Percentiles rank a stretch among this genome's conserved stretches.
phyloP scores from a whole-genome alignment of 2,329 filamentous ascomycete genomes.

The Fusarium redolens region DNA sequence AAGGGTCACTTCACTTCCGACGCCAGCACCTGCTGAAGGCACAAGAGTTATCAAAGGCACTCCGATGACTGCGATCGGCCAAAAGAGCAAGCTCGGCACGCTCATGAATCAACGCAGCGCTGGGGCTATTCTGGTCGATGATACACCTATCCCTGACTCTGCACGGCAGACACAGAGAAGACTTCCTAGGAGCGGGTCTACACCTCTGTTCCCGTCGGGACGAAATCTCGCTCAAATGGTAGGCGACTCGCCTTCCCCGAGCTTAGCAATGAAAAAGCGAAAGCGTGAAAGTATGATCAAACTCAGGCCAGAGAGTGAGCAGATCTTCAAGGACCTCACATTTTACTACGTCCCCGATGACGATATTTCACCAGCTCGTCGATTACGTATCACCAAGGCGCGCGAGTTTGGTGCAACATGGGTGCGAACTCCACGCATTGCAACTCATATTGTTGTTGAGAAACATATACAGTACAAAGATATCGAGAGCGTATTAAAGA shows the following conservation, averaged over 20 bases:
- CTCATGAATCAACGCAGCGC: slow-evolving; percentile 33
- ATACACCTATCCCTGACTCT: slow-evolving; percentile 47
- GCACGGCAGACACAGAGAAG: slow-evolving; percentile 26
- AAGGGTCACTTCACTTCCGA: slow-evolving; percentile 36
- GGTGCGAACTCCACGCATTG: slow-evolving; percentile 66
- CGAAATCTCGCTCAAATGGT: slow-evolving; percentile 4
- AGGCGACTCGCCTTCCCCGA: slow-evolving; percentile 43
- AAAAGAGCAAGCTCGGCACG: slow-evolving; percentile 35
- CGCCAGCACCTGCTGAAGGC: slow-evolving; percentile 4
- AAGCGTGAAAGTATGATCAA: slow-evolving; percentile 58
- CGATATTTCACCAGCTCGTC: slow-evolving; percentile 74
- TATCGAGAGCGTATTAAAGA: slow-evolving; percentile 62
- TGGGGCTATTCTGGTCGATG: slow-evolving; percentile 40
- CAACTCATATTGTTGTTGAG: slow-evolving; percentile 87
- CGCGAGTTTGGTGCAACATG: slow-evolving; percentile 80
- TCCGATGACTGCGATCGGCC: slow-evolving; percentile 37
- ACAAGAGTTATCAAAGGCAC: slow-evolving; percentile 47
- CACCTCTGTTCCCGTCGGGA: slow-evolving; percentile 43
- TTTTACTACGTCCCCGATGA: slow-evolving; percentile 88
- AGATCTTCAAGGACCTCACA: slow-evolving; percentile 69
- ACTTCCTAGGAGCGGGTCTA: slow-evolving; percentile 46
- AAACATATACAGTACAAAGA: slow-evolving; percentile 72
- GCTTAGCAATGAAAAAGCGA: slow-evolving; percentile 54
- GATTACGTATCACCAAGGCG: slow-evolving; percentile 78
- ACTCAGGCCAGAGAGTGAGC: slow-evolving; percentile 61